phyloP scores from a whole-genome alignment of 1,139 yeast species.

The Hyphopichia fennica region DNA sequence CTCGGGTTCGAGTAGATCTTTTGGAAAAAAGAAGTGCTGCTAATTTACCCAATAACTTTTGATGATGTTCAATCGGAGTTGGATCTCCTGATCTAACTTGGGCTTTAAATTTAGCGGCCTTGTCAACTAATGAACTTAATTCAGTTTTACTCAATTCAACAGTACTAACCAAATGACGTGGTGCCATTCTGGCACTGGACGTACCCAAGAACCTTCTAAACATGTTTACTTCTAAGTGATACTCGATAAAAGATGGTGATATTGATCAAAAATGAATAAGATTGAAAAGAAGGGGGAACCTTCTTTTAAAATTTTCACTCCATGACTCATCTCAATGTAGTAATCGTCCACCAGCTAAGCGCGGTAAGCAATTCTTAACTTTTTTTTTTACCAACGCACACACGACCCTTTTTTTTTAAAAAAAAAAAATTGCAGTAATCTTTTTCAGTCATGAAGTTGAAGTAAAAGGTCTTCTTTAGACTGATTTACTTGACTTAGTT shows the following conservation, averaged over 20 bases:
- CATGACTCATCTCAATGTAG: conserved; percentile 23
- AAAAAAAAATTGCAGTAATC: not conserved
- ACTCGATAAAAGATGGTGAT: not conserved
- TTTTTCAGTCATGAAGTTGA: not conserved
- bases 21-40: conserved; percentile 76
- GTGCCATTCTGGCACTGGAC: conserved; percentile 13
- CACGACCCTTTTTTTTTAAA: conserved; percentile 3
- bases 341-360: conserved; percentile 16
- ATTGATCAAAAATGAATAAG: not conserved
- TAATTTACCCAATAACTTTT: conserved; percentile 64
- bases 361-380: conserved; percentile 24
- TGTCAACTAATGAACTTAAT: conserved; percentile 62
- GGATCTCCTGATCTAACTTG: conserved; percentile 51
- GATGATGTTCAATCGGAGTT: conserved; percentile 41
- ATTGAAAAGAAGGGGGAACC: not conserved
- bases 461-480: not conserved
- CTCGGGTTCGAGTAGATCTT: conserved; percentile 85
- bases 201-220: conserved; percentile 1
- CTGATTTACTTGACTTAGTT: not conserved
- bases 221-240: conserved; percentile 1
- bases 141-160: conserved; percentile 73
- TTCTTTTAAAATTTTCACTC: conserved; percentile 2
- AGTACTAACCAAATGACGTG: conserved; percentile 79
- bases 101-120: conserved; percentile 63
- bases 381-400: too few species aligned